Percentiles rank a stretch among this genome's conserved stretches.
Conservation (phyloP, 306 rosid species). For the Pachyrhizus erosus region DNA sequence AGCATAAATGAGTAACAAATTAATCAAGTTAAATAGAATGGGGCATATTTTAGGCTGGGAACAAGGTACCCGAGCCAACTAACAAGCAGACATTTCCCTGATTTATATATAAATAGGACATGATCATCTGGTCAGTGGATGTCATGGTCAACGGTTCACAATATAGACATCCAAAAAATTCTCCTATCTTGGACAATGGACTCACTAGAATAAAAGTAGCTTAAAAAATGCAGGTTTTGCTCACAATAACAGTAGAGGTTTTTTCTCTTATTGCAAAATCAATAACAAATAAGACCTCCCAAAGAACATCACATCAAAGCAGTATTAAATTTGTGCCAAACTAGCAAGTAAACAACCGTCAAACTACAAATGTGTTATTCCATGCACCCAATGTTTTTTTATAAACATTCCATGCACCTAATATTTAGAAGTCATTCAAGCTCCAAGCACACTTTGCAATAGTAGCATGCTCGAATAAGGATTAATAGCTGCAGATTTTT, state of each 20-base stretch:
- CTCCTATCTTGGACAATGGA: neutral
- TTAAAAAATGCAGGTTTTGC: neutral
- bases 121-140: neutral
- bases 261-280: neutral
- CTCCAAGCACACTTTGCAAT: neutral
- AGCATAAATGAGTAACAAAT: slow-evolving; percentile 18
- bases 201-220: neutral
- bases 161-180: slow-evolving; percentile 17
- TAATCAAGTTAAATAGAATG: neutral
- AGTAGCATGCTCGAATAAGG: neutral
- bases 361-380: neutral
- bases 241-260: neutral
- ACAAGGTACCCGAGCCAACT: neutral
- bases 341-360: slow-evolving; percentile 1
- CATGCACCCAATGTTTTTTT: neutral
- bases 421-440: neutral
- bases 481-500: neutral
- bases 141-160: neutral
- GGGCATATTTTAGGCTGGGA: neutral
- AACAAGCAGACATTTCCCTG: neutral
- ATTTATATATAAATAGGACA: neutral
- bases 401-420: neutral
- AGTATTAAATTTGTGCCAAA: neutral
- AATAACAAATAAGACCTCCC: neutral
- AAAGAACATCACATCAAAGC: neutral